Conservation (phyloP, 306 rosid genomes). For the Prunus fruticosa region DNA sequence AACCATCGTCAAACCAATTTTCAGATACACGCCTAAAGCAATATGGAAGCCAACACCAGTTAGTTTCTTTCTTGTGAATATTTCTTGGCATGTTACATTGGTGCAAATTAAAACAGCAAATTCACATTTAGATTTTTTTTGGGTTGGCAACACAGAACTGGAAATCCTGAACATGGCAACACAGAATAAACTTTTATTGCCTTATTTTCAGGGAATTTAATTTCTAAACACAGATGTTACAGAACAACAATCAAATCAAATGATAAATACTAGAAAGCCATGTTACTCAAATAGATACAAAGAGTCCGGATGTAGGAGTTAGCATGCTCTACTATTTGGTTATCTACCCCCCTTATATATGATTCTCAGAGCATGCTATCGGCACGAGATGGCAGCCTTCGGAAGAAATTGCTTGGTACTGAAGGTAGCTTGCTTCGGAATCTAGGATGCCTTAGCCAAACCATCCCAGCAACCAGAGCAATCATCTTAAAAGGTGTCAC, state of each 20-base stretch:
- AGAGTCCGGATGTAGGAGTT: too few relatives aligned
- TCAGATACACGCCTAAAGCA: too few relatives aligned
- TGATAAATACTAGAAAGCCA: not conserved
- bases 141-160: too few relatives aligned
- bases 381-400: slow-evolving; percentile 71
- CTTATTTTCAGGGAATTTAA: not conserved
- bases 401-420: slow-evolving; percentile 64
- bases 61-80: too few relatives aligned
- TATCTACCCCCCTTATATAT: too few relatives aligned
- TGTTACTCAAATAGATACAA: not conserved
- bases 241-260: not conserved
- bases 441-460: slow-evolving; percentile 69
- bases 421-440: slow-evolving; percentile 80
- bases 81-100: too few relatives aligned
- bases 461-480: slow-evolving; percentile 50
- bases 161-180: not conserved
- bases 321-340: too few relatives aligned
- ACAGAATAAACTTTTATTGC: not conserved
- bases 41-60: too few relatives aligned
- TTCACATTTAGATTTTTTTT: too few relatives aligned
- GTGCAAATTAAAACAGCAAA: too few relatives aligned
- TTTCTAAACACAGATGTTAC: not conserved
- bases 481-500: slow-evolving; percentile 57
- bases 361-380: slow-evolving; percentile 63
- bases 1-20: too few relatives aligned